Evolutionary conservation across 495 filamentous ascomycete species (phyloP).

Genomic region (Neurospora terricola): DNA sequence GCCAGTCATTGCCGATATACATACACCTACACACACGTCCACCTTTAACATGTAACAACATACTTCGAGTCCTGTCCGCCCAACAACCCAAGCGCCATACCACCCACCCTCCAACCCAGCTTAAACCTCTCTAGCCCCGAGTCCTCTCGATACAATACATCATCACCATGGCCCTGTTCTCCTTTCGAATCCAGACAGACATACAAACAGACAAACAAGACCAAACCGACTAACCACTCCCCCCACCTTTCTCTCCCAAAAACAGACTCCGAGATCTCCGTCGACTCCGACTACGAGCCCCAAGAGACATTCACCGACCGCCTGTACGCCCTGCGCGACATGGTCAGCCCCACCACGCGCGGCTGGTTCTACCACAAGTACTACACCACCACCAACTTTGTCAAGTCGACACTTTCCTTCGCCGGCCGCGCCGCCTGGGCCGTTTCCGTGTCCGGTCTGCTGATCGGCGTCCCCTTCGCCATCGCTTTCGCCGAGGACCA

Average conservation of each 20-base stretch:
- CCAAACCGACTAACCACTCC: background rate
- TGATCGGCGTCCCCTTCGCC: conserved; percentile 87
- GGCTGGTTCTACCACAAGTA: conserved; percentile 53
- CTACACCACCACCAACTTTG: conserved; percentile 40
- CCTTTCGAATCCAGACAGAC: background rate
- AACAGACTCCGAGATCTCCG: conserved; percentile 56
- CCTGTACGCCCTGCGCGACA: conserved; percentile 77
- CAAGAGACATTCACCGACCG: conserved; percentile 69
- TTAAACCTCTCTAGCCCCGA: background rate
- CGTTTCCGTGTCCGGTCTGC: conserved; percentile 72
- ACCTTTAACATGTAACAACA: background rate
- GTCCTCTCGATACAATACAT: background rate
- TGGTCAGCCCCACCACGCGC: conserved; percentile 76
- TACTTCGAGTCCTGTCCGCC: background rate
- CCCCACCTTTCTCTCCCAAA: no score
- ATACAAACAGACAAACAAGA: background rate
- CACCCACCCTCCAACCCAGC: background rate
- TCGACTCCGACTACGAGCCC: conserved; percentile 42
- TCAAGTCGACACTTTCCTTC: conserved; percentile 53
- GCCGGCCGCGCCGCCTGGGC: conserved; percentile 81
- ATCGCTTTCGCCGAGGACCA: conserved; percentile 92
- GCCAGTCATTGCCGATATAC: background rate
- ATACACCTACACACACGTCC: background rate
- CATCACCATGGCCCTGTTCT: background rate
- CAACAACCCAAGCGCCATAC: background rate